phyloP scores from a whole-genome alignment of 768 basidiomycete species.

The Russula virescens region DNA sequence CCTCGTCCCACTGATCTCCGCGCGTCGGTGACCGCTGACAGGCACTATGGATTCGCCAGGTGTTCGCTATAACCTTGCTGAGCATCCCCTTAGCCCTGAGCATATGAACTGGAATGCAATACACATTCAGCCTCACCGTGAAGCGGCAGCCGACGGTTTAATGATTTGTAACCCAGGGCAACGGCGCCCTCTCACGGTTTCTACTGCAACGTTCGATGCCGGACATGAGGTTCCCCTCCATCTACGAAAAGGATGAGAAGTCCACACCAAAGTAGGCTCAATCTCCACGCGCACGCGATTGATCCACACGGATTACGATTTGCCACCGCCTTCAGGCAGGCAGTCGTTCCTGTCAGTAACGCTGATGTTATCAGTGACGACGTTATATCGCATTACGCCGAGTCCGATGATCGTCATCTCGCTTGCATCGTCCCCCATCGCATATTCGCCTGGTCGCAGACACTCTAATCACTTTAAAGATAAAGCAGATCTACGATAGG shows the following conservation, averaged over 20 bases:
- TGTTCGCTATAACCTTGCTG: not conserved
- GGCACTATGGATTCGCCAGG: not conserved
- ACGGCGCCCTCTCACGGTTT: constrained; percentile 2
- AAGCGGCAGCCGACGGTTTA: not conserved
- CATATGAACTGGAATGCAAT: not conserved
- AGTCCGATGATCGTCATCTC: not conserved
- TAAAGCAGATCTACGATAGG: not conserved
- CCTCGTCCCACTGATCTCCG: not conserved
- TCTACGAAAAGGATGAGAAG: not conserved
- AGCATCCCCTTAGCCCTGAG: not conserved
- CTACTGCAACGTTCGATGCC: constrained; percentile 2
- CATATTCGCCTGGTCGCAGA: too few species aligned
- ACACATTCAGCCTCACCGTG: not conserved
- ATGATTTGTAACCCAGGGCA: not conserved
- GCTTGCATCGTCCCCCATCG: too few species aligned
- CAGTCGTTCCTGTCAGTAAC: not conserved
- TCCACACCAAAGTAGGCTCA: not conserved
- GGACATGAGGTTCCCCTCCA: not conserved
- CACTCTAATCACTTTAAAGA: not conserved
- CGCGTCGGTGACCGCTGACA: too few species aligned
- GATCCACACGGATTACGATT: not conserved
- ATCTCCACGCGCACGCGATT: not conserved
- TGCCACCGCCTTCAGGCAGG: not conserved
- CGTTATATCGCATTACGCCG: not conserved
- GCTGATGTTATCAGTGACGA: not conserved